Base-by-base conservation (phyloP, 2,329 filamentous ascomycete species). In the Colletotrichum coccodes region DNA sequence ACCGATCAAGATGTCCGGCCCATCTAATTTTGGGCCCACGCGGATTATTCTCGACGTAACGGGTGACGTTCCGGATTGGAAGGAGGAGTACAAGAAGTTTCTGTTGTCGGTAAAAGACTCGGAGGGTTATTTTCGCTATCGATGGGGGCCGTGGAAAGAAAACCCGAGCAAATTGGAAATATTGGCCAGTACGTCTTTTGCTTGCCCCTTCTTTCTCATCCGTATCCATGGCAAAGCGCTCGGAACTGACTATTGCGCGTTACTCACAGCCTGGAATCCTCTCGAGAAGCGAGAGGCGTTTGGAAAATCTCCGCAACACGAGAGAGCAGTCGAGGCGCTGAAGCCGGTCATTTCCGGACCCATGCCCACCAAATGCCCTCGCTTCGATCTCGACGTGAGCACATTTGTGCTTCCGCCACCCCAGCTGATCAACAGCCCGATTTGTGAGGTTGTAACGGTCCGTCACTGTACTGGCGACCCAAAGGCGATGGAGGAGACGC, bases 91-190 rank as follows among this genome's bases (percentile, higher is more conserved):
- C 60, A 68, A 68, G 49, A 40, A 65, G 42, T 68, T 68, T 7
- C 11, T 68, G 9, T 30, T 68, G 7, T 14, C 54, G 1, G 66
- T 68, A 1, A 68, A 68, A 11, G 66, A 60, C 3, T 68, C 66
- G 0, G 61, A 68, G 2, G 66, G 54, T 3, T 68, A 68, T n/a
- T 68, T 68, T 42, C 66, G 66, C n/a, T 68, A 68, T 11, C 61
- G 66, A 23, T 68, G 66, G 66, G 66, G 66, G 2, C 66, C 61
- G 2, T 68, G 66, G 61, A 60, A 68, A 32, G 66, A 68, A 21
- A 47, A 68, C 14, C 49, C 36, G 3, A 50, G 28, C 54, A 68
- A 68, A 9, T 9, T 68, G 28, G 66, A 68, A 11, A 68, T 68
- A 14, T 8, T 68, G 0, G 66, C 66, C 7, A 60, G 66, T 68